Evolutionary conservation across 1,284 basidiomycete genomes (phyloP).

Genomic region (Ustilago lituana): DNA sequence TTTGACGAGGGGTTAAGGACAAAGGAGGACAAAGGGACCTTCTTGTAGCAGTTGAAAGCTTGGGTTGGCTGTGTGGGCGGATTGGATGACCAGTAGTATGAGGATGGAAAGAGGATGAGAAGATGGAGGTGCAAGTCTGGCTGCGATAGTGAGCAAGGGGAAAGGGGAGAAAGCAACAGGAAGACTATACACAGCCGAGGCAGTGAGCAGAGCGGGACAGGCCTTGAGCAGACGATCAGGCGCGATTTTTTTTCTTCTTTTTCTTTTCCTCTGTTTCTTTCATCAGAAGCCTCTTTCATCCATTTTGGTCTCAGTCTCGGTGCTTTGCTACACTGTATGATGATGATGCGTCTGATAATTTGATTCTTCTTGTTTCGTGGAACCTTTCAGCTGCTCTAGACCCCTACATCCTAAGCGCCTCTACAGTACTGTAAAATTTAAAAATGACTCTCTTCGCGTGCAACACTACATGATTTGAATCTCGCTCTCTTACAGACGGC

Average conservation of each 20-base stretch:
- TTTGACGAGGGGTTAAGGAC: conserved; percentile 7
- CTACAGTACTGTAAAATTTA: too few relatives aligned
- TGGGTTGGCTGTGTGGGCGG: too few relatives aligned
- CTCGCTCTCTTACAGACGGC: too few relatives aligned
- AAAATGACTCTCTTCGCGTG: neutral
- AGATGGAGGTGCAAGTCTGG: neutral
- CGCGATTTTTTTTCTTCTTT: conserved; percentile 5
- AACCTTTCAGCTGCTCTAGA: too few relatives aligned
- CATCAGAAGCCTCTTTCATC: too few relatives aligned
- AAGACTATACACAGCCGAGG: conserved; percentile 1
- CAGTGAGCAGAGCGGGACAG: neutral
- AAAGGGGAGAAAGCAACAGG: neutral
- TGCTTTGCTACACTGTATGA: too few relatives aligned
- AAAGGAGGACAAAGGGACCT: neutral
- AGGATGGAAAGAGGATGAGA: neutral
- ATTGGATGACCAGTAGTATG: neutral
- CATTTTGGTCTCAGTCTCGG: too few relatives aligned
- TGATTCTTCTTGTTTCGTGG: too few relatives aligned
- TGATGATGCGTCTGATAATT: too few relatives aligned
- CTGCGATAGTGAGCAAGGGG: neutral
- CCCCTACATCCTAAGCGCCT: too few relatives aligned
- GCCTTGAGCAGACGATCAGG: conserved; percentile 12
- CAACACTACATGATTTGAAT: too few relatives aligned
- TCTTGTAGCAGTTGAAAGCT: neutral
- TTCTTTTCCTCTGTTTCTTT: neutral